Evolutionary conservation across 2,329 filamentous ascomycete genomes (phyloP), one percentile per base, ranked within the genome.

Genomic region (Penicillium sp.): DNA sequence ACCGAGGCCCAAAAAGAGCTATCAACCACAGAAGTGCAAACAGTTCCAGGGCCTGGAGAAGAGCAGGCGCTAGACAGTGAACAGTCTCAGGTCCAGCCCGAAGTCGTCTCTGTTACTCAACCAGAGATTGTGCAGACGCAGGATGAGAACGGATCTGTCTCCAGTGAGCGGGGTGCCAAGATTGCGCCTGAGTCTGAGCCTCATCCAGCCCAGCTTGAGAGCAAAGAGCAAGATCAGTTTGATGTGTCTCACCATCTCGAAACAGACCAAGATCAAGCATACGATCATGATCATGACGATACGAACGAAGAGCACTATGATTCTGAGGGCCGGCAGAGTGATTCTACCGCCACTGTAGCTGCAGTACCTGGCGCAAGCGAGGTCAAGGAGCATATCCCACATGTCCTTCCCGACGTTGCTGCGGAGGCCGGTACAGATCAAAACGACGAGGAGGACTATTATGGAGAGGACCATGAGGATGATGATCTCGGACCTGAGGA

Each of bases 341-440:
- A 71, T 45, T 68, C 68, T 12, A 68, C 65, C 19, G 61, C 59
- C 28, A 72, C 69, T 9, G 55, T 70, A 25, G 59, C 61, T 35
- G 61, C 67, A 16, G 36, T 61, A 10, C 61, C 66, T 14, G 51
- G 50, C 30, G 31, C 53, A 14, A 49, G 63, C 43, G 37, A 51
- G 40, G 17, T 22, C 37, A 57, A 67, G 30, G 61, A 61, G 33
- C 58, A 61, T 44, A 40, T 54, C 37, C 56, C 48, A 42, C 58
- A 63, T 43, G 55, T 55, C 35, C 48, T 48, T 51, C 17, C 42
- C 30, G 56, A 60, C 43, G 38, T 36, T 36, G 16, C 38, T 33
- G 19, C 28, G 22, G 49, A 56, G n/a, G 38, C 40, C n/a, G 57
- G 59, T 36, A 38, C 55, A 43, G 61, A 86, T 63, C 74, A 71